phyloP scores from a whole-genome alignment of 805 yeast species.

The Teunomyces gatunensis region DNA sequence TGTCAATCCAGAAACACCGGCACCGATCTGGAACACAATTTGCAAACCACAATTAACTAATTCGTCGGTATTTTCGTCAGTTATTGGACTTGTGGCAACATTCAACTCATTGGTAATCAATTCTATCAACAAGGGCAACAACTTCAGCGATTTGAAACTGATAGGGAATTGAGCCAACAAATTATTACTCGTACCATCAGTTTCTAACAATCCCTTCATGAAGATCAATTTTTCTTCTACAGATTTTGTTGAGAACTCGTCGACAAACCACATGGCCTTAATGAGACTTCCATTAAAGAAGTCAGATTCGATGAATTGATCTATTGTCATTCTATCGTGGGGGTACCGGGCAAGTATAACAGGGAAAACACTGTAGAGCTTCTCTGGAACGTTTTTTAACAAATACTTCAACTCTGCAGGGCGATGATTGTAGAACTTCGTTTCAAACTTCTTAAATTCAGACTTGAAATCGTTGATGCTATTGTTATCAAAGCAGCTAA shows the following conservation, averaged over 20 bases:
- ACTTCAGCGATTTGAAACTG: conserved; percentile 59
- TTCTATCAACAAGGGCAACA: conserved; percentile 66
- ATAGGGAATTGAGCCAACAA: conserved; percentile 35
- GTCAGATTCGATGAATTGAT: conserved; percentile 65
- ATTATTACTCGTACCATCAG: conserved; percentile 12
- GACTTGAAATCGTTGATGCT: conserved; percentile 60
- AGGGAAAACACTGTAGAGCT: conserved; percentile 49
- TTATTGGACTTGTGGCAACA: conserved; percentile 15
- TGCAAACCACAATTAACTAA: conserved; percentile 48
- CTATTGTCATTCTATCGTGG: conserved; percentile 55
- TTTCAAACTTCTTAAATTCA: conserved; percentile 47
- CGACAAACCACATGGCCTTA: conserved; percentile 75
- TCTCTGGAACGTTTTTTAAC: conserved; percentile 56
- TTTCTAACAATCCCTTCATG: conserved; percentile 58
- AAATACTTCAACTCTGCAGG: conserved; percentile 40
- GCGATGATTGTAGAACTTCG: conserved; percentile 40
- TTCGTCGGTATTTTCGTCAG: conserved; percentile 31
- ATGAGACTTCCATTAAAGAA: conserved; percentile 83
- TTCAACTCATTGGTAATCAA: conserved; percentile 42
- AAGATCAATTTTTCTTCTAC: conserved; percentile 65
- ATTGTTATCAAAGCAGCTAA: conserved; percentile 43
- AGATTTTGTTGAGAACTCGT: conserved; percentile 75
- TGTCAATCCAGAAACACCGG: conserved; percentile 67
- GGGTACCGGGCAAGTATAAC: conserved; percentile 57
- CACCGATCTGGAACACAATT: conserved; percentile 61